phyloP scores from a whole-genome alignment of 169 alveolate species.

The Perkinsus olseni region DNA sequence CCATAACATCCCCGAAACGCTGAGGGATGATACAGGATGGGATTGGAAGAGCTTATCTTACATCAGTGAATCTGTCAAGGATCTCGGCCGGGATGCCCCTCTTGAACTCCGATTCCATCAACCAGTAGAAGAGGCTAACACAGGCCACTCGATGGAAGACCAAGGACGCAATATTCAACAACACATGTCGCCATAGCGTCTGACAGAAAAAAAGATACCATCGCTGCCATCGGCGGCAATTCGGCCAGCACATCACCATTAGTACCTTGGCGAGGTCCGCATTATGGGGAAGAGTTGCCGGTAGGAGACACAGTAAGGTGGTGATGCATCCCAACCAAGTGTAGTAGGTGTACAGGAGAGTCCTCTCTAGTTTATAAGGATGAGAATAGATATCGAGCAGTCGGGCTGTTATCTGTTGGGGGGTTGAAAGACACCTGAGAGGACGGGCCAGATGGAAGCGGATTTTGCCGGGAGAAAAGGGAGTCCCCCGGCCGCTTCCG shows the following conservation, averaged over 20 bases:
- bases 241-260: not conserved
- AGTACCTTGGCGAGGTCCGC: not conserved
- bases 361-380: not conserved
- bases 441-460: too few species aligned
- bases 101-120: constrained; percentile 2
- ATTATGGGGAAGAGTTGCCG: not conserved
- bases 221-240: not conserved
- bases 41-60: not conserved
- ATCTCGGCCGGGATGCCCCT: constrained; percentile 1
- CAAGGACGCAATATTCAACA: not conserved
- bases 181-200: not conserved
- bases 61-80: not conserved
- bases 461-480: too few species aligned
- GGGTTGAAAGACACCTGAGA: not conserved
- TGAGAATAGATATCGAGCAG: not conserved
- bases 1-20: too few species aligned
- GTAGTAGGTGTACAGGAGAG: not conserved
- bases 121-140: not conserved
- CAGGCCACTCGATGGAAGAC: not conserved
- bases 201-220: not conserved
- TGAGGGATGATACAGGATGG: not conserved
- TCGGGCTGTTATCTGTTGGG: not conserved
- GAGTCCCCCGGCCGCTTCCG: too few species aligned
- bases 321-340: not conserved
- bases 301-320: not conserved